Base-by-base conservation (phyloP, 306 rosid genomes). In the Corylus americana region DNA sequence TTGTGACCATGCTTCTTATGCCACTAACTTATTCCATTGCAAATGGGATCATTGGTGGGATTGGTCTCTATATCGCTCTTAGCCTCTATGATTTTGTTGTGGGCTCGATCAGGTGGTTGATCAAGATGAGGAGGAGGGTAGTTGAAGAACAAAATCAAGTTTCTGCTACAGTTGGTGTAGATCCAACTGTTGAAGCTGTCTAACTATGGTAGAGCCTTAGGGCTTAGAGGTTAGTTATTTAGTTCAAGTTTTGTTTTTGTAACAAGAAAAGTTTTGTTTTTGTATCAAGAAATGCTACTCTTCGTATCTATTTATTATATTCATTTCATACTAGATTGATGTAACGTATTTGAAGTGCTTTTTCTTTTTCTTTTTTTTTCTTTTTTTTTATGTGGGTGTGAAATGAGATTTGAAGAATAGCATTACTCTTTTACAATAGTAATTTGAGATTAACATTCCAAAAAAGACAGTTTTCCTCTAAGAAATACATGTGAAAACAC, bases 21-120 rank as follows among this genome's bases (percentile, higher is more conserved):
- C 99, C 99, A 31, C 84, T 93, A 1, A 95, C 98, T 13, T 95
- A 90, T 62, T 95, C 99, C 61, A 95, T 95, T 49, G 87, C 98
- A 13, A 88, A 91, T 81, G 99, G 99, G 80, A 90, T 95, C 42
- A 84, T 95, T 70, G 96, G 79, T 27, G 98, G 99, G 80, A 86
- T 93, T 78, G 99, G 99, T 27, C 79, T 93, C 18, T 83, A 88
- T 66, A 37, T 87, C 70, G 98, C 90, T 81, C 92, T 95, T 50
- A 81, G 88, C 62, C 73, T 92, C 7, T 92, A 85, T 78, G 97
- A 95, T 45, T 74, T 82, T 59, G 57, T 81, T 53, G 63, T 81
- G 18, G 75, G 79, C 11, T 22, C 39, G 31, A 17, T 81, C 11
- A 78, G 76, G 69, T 91, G 98, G 98, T n/a, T 89, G 61, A 69